Conservation (phyloP, 164 flowering plant genomes). For the Amborella trichopoda region DNA sequence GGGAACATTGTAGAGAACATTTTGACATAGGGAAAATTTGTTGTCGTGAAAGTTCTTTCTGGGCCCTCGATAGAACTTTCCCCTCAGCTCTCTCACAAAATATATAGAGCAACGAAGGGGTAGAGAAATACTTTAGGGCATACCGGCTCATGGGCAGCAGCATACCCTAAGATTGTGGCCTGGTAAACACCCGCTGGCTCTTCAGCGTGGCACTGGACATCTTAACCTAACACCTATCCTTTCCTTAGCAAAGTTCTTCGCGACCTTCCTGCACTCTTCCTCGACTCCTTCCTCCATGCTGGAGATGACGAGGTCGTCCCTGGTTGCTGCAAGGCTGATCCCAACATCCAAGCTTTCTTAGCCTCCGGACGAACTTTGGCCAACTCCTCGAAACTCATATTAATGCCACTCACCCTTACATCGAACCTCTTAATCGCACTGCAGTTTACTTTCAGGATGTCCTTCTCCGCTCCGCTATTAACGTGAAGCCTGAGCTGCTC, state of each 20-base stretch:
- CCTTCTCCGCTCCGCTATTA: conserved; percentile 28
- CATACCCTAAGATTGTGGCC: conserved; percentile 80
- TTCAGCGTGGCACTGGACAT: conserved; percentile 93
- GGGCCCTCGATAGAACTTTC: too few species aligned
- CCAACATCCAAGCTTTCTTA: conserved; percentile 36
- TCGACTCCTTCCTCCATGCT: conserved; percentile 65
- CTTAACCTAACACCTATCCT: conserved; percentile 74
- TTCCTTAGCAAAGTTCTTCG: conserved; percentile 44
- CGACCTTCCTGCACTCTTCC: conserved; percentile 51
- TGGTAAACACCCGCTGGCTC: conserved; percentile 67
- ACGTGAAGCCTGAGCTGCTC: conserved; percentile 32
- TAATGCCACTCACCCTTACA: conserved; percentile 53
- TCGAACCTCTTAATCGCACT: conserved; percentile 48
- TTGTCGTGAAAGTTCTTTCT: too few species aligned
- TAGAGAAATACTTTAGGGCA: too few species aligned
- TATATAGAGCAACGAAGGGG: too few species aligned
- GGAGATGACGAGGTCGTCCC: conserved; percentile 83
- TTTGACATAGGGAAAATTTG: too few species aligned
- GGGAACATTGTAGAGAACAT: too few species aligned
- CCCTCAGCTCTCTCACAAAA: too few species aligned
- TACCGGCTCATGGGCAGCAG: conserved; percentile 90
- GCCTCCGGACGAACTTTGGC: conserved; percentile 46
- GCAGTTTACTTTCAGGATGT: conserved; percentile 90
- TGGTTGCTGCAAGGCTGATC: conserved; percentile 77
- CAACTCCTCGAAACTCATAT: conserved; percentile 60